Evolutionary conservation across 2,329 filamentous ascomycete genomes (phyloP).

Genomic region (Aureobasidium sp.): DNA sequence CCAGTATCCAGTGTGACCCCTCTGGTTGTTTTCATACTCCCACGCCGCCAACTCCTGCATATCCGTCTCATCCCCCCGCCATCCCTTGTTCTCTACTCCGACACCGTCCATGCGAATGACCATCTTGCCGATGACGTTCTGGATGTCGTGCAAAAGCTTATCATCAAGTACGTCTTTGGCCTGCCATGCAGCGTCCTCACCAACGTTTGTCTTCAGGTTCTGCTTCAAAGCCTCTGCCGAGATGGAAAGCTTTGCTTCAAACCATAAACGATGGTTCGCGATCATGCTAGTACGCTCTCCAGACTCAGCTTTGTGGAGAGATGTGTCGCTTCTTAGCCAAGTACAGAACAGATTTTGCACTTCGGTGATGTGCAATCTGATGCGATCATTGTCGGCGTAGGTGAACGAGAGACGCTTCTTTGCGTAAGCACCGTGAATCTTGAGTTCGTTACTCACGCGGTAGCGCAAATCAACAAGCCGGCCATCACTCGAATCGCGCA

Average conservation of each 20-base stretch:
- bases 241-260: constrained; percentile 19
- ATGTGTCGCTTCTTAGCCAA: constrained; percentile 9
- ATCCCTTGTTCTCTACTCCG: constrained; percentile 20
- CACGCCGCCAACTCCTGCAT: not conserved
- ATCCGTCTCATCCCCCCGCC: constrained; percentile 3
- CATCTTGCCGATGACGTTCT: constrained; percentile 15
- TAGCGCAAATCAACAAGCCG: not conserved
- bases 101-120: constrained; percentile 22
- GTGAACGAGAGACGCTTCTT: constrained; percentile 19
- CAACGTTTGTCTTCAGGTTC: constrained; percentile 5
- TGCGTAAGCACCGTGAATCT: constrained; percentile 18
- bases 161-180: constrained; percentile 11
- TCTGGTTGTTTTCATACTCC: not conserved
- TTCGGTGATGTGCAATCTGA: constrained; percentile 7
- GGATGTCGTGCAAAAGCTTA: constrained; percentile 6
- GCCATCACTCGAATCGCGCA: not conserved
- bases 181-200: constrained; percentile 16
- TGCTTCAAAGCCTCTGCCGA: constrained; percentile 9
- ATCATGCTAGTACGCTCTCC: not conserved
- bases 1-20: not conserved
- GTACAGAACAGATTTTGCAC: constrained; percentile 13
- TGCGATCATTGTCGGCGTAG: not conserved
- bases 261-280: constrained; percentile 20
- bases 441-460: constrained; percentile 14
- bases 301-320: constrained; percentile 1